These are phyloP conservation scores for Metschnikowia cerradonensis DNA, from an alignment of 805 yeast species.

Conservation along the genomic window DNA sequence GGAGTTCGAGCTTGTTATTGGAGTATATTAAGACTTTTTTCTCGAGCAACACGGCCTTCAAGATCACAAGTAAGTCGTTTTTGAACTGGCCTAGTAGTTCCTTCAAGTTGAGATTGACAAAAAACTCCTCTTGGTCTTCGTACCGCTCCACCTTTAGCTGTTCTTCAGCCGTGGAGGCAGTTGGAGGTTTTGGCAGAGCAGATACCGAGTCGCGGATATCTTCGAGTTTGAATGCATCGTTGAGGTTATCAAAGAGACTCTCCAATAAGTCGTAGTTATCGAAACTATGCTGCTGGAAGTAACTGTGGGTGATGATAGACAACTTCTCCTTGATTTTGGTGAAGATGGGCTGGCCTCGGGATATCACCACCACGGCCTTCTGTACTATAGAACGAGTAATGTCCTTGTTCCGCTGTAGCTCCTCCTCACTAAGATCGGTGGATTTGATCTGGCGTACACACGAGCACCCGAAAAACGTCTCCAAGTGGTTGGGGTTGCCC, in stretches of 20 bases:
- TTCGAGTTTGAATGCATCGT: conserved; percentile 26
- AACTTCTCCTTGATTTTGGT: conserved; percentile 86
- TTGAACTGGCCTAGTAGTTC: conserved; percentile 58
- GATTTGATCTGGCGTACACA: conserved; percentile 82
- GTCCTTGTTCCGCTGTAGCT: conserved; percentile 49
- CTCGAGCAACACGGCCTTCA: conserved; percentile 78
- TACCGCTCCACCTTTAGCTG: conserved; percentile 19
- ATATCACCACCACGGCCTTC: conserved; percentile 83
- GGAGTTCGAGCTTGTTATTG: conserved; percentile 64
- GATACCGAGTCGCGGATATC: conserved; percentile 14
- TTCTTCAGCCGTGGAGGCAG: conserved; percentile 5
- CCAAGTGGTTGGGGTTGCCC: conserved; percentile 40
- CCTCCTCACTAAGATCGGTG: conserved; percentile 47
- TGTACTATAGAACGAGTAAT: conserved; percentile 86
- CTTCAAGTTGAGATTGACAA: conserved; percentile 68
- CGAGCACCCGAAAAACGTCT: conserved; percentile 88
- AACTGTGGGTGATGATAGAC: conserved; percentile 82
- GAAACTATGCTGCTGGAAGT: conserved; percentile 77
- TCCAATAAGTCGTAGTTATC: conserved; percentile 64
- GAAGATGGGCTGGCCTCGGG: conserved; percentile 74
- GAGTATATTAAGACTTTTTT: conserved; percentile 72
- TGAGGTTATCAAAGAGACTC: conserved; percentile 64
- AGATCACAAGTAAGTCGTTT: conserved; percentile 55
- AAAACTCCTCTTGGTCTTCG: conserved; percentile 36
- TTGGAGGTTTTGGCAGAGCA: conserved; percentile 10